These are phyloP conservation scores for Fonsecaea pedrosoi DNA, from an alignment of 2,329 filamentous ascomycete genomes.

Conservation along the genomic window DNA sequence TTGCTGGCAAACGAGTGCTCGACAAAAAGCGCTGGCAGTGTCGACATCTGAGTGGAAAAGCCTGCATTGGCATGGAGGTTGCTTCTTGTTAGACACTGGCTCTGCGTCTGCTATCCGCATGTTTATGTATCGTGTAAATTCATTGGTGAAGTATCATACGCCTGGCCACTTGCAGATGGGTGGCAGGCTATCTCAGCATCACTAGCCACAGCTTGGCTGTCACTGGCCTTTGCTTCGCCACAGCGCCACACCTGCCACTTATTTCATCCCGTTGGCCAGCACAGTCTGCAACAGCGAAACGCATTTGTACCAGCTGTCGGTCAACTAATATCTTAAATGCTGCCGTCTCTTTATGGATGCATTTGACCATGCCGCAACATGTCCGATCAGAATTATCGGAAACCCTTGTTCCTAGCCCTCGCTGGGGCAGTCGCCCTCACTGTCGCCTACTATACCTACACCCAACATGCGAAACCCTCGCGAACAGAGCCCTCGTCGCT, in stretches of 20 bases:
- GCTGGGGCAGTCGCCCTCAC: constrained; percentile 32
- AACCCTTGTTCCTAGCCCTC: constrained; percentile 32
- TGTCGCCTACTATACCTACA: constrained; percentile 30
- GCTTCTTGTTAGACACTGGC: too few species aligned
- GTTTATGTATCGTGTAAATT: too few species aligned
- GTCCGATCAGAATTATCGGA: constrained; percentile 33
- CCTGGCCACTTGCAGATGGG: too few species aligned
- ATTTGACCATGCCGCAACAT: constrained; percentile 26
- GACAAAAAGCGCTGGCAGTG: too few species aligned
- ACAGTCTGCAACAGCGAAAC: not conserved
- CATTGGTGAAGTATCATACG: too few species aligned
- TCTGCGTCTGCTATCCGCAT: too few species aligned
- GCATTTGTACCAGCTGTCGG: not conserved
- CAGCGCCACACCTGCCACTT: not conserved
- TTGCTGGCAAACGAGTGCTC: too few species aligned
- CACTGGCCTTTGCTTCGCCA: not conserved
- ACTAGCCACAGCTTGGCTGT: constrained; percentile 57
- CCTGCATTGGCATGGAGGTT: too few species aligned
- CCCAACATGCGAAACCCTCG: constrained; percentile 18
- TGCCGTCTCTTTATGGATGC: not conserved
- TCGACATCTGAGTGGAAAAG: too few species aligned
- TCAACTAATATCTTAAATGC: not conserved
- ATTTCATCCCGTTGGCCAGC: not conserved
- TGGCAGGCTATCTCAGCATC: constrained; percentile 56
- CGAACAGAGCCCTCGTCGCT: constrained; percentile 22